These are phyloP conservation scores for Diphasiastrum complanatum DNA, from an alignment of 83 land plant genomes.

Conservation along the genomic window DNA sequence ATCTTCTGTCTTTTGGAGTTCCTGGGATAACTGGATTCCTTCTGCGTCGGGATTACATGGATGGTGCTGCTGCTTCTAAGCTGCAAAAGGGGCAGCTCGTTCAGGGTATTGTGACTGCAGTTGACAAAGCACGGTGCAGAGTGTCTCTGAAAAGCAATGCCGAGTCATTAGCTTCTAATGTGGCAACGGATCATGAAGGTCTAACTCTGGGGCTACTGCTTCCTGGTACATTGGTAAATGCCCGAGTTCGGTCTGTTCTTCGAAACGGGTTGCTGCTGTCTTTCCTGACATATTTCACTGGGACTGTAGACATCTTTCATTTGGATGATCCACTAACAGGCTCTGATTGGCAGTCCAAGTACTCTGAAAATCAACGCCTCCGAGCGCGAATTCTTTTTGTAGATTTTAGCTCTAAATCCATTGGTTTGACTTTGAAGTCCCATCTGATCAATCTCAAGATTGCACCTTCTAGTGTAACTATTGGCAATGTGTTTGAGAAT, in stretches of 20 bases:
- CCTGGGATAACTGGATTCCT: slow-evolving; percentile 77
- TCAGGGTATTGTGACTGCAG: slow-evolving; percentile 55
- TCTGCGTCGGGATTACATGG: slow-evolving; percentile 27
- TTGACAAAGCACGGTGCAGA: slow-evolving; percentile 62
- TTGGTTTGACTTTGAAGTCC: slow-evolving; percentile 80
- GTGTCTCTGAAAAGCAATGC: slow-evolving; percentile 50
- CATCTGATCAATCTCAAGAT: slow-evolving; percentile 58
- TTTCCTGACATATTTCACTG: slow-evolving; percentile 94
- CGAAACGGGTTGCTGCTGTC: slow-evolving; percentile 86
- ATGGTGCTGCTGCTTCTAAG: slow-evolving; percentile 22
- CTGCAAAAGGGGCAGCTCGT: slow-evolving; percentile 54
- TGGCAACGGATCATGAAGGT: slow-evolving; percentile 81
- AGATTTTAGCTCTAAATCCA: slow-evolving; percentile 69
- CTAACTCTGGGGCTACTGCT: slow-evolving; percentile 71
- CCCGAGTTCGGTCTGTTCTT: slow-evolving; percentile 55
- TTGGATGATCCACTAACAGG: slow-evolving; percentile 55
- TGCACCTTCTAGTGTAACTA: slow-evolving; percentile 45
- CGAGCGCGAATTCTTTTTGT: slow-evolving; percentile 83
- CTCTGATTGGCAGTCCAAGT: slow-evolving; percentile 63
- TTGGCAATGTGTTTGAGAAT: slow-evolving; percentile 70
- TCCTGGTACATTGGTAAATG: slow-evolving; percentile 95
- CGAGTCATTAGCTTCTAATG: slow-evolving; percentile 43
- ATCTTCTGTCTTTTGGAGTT: slow-evolving; percentile 76
- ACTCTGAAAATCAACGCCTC: slow-evolving; percentile 55
- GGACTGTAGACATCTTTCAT: slow-evolving; percentile 92